Base-by-base conservation (phyloP, 1,284 basidiomycete species). In the Rhodotorula sp. region DNA sequence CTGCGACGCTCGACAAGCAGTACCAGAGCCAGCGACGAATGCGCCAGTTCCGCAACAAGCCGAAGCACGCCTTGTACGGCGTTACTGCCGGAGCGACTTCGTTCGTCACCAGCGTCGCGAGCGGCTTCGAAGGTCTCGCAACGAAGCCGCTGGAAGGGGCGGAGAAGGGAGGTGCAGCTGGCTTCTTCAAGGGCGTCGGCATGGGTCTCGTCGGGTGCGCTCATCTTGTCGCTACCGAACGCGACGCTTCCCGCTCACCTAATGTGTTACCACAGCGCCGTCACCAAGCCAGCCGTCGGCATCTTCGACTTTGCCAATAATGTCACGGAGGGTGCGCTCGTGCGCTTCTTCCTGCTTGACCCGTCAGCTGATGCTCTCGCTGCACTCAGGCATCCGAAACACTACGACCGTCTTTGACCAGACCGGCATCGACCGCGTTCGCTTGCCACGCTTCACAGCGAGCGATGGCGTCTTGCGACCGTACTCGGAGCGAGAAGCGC, bases 371-470 rank as follows among this genome's bases (percentile, higher is more conserved):
- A 9, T n/a, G 2, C 40, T 28, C 30, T 34, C 20, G 11, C 8
- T 18, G 4, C 13, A 28, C 11, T 11, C 59, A 69, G 91, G 91
- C 37, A 93, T 98, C 72, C 87, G 96, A 52, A 99, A 99, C 78
- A 99, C 96, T 0, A 99, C 96, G 0, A 98, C 93, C 5, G 95
- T 98, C 2, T 99, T 99, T 75, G 96, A 99, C 78, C 91, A 88
- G 73, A 90, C 91, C 57, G 89, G 90, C 62, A 86, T 94, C 65
- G 95, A 98, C 77, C 88, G 94, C 26, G 87, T 91, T 31, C 86
- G 96, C 76, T 81, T 93, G 85, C 95, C 96, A 37, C 87, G 96
- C 62, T 90, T 90, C 76, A 87, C 94, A 55, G 88, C 94, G 20
- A 82, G 87, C 9, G 94, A 97, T 79, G 90, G 89, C 24, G 90